Evolutionary conservation across 2,329 filamentous ascomycete genomes (phyloP).

Genomic region (Alternaria viburni): DNA sequence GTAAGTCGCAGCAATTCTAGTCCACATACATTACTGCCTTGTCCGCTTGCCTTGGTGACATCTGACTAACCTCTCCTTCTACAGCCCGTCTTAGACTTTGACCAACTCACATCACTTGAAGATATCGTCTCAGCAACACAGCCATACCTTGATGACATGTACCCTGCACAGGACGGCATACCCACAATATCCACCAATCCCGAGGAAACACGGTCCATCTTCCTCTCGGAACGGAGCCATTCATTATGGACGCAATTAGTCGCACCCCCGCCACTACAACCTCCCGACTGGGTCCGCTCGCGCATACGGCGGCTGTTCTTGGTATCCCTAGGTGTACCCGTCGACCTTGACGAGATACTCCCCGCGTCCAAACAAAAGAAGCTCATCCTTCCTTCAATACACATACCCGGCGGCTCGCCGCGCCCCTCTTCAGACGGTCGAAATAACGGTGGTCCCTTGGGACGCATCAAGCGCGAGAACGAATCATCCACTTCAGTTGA

Average conservation of each 20-base stretch:
- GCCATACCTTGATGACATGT: constrained; percentile 68
- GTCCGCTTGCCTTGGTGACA: constrained; percentile 30
- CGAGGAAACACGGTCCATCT: constrained; percentile 39
- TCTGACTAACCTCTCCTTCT: constrained; percentile 35
- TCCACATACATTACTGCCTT: constrained; percentile 45
- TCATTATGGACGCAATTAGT: constrained; percentile 97
- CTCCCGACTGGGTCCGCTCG: constrained; percentile 96
- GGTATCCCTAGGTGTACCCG: constrained; percentile 92
- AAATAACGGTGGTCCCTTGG: constrained; percentile 36
- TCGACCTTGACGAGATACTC: constrained; percentile 96
- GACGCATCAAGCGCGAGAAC: constrained; percentile 49
- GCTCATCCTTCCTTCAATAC: constrained; percentile 84
- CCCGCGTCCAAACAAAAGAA: constrained; percentile 98
- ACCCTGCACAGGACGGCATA: constrained; percentile 55
- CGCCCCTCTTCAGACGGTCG: constrained; percentile 48
- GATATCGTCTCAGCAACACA: constrained; percentile 67
- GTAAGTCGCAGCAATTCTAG: constrained; percentile 54
- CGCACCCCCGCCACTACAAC: constrained; percentile 90
- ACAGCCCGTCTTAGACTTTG: constrained; percentile 72
- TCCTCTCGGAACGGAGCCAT: constrained; percentile 83
- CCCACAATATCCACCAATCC: constrained; percentile 51
- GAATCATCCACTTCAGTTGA: constrained; percentile 48
- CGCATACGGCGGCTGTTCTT: constrained; percentile 94
- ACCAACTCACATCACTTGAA: constrained; percentile 63
- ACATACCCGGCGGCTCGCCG: constrained; percentile 47